Evolutionary conservation across 2,329 filamentous ascomycete genomes (phyloP).

Genomic region (Aspergillus vadensis): DNA sequence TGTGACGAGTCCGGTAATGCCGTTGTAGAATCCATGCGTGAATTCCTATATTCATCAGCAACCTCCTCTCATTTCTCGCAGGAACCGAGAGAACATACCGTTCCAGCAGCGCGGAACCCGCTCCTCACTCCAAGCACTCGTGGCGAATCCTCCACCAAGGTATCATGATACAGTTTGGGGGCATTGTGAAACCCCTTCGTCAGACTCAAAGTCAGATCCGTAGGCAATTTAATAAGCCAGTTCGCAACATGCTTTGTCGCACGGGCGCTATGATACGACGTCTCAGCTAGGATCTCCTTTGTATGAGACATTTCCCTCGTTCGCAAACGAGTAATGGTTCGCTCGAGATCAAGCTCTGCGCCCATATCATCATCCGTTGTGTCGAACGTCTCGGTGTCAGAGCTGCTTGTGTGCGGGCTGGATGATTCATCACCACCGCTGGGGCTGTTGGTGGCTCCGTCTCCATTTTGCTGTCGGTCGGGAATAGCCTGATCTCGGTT

Average conservation of each 20-base stretch:
- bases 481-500: not conserved
- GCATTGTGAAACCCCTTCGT: conserved; percentile 88
- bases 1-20: conserved; percentile 76
- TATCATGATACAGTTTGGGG: conserved; percentile 81
- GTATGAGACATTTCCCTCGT: conserved; percentile 4
- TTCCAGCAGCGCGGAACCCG: conserved; percentile 75
- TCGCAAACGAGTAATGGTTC: conserved; percentile 12
- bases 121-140: conserved; percentile 77
- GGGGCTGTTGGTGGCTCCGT: not conserved
- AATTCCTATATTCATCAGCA: conserved; percentile 56
- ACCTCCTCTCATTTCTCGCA: not conserved
- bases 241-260: conserved; percentile 71
- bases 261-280: conserved; percentile 65
- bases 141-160: conserved; percentile 74
- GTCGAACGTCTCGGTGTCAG: not conserved
- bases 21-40: conserved; percentile 76
- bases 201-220: conserved; percentile 80
- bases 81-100: conserved; percentile 43
- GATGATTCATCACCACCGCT: too few relatives aligned
- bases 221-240: conserved; percentile 75
- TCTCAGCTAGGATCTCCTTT: conserved; percentile 49
- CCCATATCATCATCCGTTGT: not conserved
- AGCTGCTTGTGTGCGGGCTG: not conserved
- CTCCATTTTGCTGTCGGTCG: not conserved
- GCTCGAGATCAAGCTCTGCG: conserved; percentile 15